Base-by-base conservation (phyloP, 2,329 filamentous ascomycete species). In the Monilinia polystroma region DNA sequence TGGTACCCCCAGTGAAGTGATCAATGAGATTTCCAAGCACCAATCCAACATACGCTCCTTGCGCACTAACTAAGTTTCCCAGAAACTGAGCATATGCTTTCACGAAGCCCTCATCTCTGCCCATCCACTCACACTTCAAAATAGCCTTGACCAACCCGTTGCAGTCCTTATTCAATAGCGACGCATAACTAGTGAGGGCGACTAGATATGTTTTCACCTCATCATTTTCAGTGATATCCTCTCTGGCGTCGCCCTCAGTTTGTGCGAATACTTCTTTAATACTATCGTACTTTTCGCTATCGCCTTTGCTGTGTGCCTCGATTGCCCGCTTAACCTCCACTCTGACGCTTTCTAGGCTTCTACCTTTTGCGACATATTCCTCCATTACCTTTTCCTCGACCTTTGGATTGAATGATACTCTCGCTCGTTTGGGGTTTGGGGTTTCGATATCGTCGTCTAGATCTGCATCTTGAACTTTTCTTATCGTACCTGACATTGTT, bases 21-120 rank as follows among this genome's bases (percentile, higher is more conserved):
- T 87, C 85, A 66, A 96, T 88, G 68, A 98, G 84, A 86, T 92
- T 94, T 67, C 87, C 84, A 67, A 97, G 83, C 51, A 96, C 88
- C 26, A 86, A 82, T 29, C 83, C 84, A 45, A 96, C 85, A 78
- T 92, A 96, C 18, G 86, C 88, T 55, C 91, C 89, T 74, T 97
- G 92, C 0, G 93, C 90, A 68, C 91, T 96, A 63, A 93, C 87
- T 56, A 99, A 80, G 49, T 88, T 87, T 23, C 86, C 85, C 32
- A 92, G 79, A 72, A 92, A 90, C 73, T 87, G 83, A 66, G 84
- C 82, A 75, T 91, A 93, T 63, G 86, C 84, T 72, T 85, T 85
- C 66, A 87, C 82, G 74, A 92, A 92, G 47, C 82, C 80, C 38
- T 86, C 84, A 68, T 89, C 86, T 66, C 87, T 83, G 12, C 85